Base-by-base conservation (phyloP, 495 filamentous ascomycete genomes). In the Massariosphaeria phaeospora region DNA sequence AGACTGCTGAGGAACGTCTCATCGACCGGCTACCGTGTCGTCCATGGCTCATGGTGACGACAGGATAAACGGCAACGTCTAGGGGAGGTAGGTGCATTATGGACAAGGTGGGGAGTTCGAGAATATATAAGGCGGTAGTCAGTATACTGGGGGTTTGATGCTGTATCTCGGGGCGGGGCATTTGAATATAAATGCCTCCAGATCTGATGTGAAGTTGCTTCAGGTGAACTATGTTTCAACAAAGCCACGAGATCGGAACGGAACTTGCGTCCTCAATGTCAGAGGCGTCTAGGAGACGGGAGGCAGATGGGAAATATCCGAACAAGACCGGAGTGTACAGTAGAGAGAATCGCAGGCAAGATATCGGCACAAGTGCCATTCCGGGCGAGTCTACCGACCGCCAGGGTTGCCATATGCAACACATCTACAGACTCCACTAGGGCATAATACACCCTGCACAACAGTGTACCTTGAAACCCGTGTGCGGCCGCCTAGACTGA, bases 1-100 rank as follows among this genome's bases (percentile, higher is more conserved):
- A 52, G 36, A 50, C 24, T 24, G 40, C 7, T 17, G 48, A 43
- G 8, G 24, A 23, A 31, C 43, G 1, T 8, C 38, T 36, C 0
- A 36, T 29, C 1, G 44, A 42, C 18, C 51, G 43, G 26, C 50
- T 41, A 39, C 40, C 47, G 41, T 63, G 55, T 20, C 55, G 29
- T n/a, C 57, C 53, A 51, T 62, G 51, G 46, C 49, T 47, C 59
- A 63, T 66, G 47, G 59, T 66, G 6, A 54, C 59, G 27, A 66
- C 39, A 17, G 62, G 62, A 48, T 61, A 65, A 15, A 59, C 50
- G 9, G 62, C 48, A 40, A 65, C 62, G 36, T 65, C 62, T 20
- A 65, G 40, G 4, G 62, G 62, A 12, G 62, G 62, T 3, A 65
- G 45, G 21, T 61, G 53, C 62, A 65, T 65, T 46, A 25, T 61